Base-by-base conservation (phyloP, 139 green algal genomes). In the Coelastrella sp. region DNA sequence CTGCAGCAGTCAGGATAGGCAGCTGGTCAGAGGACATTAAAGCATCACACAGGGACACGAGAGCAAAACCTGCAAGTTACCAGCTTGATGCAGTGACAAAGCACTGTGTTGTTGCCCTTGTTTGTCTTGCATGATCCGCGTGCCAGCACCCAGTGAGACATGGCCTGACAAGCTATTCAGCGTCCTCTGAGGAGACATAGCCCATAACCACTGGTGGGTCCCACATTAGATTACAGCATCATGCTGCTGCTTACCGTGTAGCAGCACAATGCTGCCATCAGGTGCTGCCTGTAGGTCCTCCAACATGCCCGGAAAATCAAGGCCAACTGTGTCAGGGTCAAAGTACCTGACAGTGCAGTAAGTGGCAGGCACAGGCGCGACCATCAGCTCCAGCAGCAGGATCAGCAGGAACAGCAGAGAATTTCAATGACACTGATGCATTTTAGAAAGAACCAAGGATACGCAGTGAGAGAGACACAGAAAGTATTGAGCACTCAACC, bases 271-370 rank as follows among this genome's bases (percentile, higher is more conserved):
- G 60, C 95, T 98, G 49, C 97, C 98, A 7, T 97, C 93, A 8
- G 97, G 97, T 6, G 98, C 98, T 7, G 76, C 90, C 72, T 94
- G 79, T 20, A 99, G 93, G 94, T 99, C 98, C 65, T 93, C 96
- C 68, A 96, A 92, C 96, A 99, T 97, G 90, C 98, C 98, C 25
- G 96, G 95, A 93, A 98, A 99, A 96, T 99, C 97, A 24, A 99
- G 95, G 27, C 98, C 98, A 6, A 98, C 92, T 6, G 97, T 99
- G 66, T 96, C 94, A 8, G 95, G 90, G 87, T 99, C 95, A 93
- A 98, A 99, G 95, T 99, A 99, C 56, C 96, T 96, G 93, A 78
- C 74, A 80, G 63, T 17, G 15, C 12, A 49, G 35, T 49, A 3
- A 49, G 35, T 49, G 35, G 35, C 35, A 49, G 35, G 35, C 35